Conservation (phyloP, 2,329 filamentous ascomycete species). For the Aspergillus floridensis region DNA sequence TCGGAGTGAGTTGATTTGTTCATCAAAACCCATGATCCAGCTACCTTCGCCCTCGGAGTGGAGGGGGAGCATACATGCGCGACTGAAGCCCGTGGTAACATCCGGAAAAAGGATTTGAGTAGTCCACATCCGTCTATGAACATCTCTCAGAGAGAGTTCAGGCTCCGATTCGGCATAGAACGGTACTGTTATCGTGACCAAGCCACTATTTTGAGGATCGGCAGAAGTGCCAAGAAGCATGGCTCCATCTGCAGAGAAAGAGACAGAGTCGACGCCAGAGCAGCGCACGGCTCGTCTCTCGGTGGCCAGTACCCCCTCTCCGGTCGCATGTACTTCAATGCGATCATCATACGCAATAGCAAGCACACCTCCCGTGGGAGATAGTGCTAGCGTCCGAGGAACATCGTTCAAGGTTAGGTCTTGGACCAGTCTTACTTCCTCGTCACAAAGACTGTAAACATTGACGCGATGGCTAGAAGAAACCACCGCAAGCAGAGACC, state of each 20-base stretch:
- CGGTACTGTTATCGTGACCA: slow-evolving; percentile 74
- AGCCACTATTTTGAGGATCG: slow-evolving; percentile 62
- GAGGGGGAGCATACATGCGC: slow-evolving; percentile 64
- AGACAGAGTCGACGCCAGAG: slow-evolving; percentile 68
- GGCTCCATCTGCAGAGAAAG: slow-evolving; percentile 74
- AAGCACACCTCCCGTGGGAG: slow-evolving; percentile 75
- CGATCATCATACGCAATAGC: slow-evolving; percentile 82
- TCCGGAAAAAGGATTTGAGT: slow-evolving; percentile 83
- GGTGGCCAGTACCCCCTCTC: slow-evolving; percentile 59
- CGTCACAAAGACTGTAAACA: slow-evolving; percentile 68
- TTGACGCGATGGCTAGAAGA: slow-evolving; percentile 82
- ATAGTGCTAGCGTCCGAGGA: slow-evolving; percentile 74
- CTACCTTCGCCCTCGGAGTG: slow-evolving; percentile 58
- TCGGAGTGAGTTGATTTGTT: slow-evolving; percentile 72
- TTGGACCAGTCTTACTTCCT: slow-evolving; percentile 67
- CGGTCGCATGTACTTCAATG: slow-evolving; percentile 81
- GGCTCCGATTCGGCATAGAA: slow-evolving; percentile 64
- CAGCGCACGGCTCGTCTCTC: slow-evolving; percentile 76
- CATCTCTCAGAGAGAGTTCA: slow-evolving; percentile 54
- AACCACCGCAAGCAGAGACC: slow-evolving; percentile 71
- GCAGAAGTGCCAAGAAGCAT: slow-evolving; percentile 75
- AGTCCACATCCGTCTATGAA: slow-evolving; percentile 75
- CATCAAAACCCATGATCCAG: slow-evolving; percentile 77
- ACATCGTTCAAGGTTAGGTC: slow-evolving; percentile 75
- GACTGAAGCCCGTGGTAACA: slow-evolving; percentile 73